Conservation (phyloP, 2,329 filamentous ascomycete species). For the Cladosporium sphaerospermum region DNA sequence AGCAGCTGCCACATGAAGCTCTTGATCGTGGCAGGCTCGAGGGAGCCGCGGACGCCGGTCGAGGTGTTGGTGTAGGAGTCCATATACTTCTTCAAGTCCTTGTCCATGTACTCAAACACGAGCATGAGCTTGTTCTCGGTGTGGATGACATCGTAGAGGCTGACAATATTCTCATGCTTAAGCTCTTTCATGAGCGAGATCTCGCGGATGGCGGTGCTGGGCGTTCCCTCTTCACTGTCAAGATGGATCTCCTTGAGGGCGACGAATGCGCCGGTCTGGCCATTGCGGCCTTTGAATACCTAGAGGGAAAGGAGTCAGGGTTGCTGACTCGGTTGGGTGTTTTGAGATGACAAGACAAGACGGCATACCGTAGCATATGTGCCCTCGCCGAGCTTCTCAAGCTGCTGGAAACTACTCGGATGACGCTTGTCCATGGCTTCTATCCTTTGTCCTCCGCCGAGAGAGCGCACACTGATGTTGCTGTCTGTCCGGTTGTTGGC, state of each 20-base stretch:
- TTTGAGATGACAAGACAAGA: not conserved
- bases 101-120: slow-evolving; percentile 98
- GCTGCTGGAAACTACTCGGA: slow-evolving; percentile 96
- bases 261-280: slow-evolving; percentile 92
- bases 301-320: slow-evolving; percentile 32
- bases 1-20: slow-evolving; percentile 99
- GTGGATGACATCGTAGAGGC: slow-evolving; percentile 96
- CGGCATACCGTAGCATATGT: slow-evolving; percentile 88
- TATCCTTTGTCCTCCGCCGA: slow-evolving; percentile 39
- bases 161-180: slow-evolving; percentile 97
- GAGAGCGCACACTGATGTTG: slow-evolving; percentile 44
- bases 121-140: slow-evolving; percentile 99
- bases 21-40: slow-evolving; percentile 89
- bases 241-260: slow-evolving; percentile 98
- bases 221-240: slow-evolving; percentile 95
- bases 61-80: slow-evolving; percentile 51
- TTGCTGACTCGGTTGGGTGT: not conserved
- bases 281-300: slow-evolving; percentile 98
- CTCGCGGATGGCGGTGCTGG: slow-evolving; percentile 93
- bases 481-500: slow-evolving; percentile 43
- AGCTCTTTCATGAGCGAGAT: slow-evolving; percentile 99
- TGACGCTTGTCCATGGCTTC: slow-evolving; percentile 82
- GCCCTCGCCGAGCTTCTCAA: slow-evolving; percentile 95
- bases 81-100: slow-evolving; percentile 98
- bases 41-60: slow-evolving; percentile 77